Evolutionary conservation across 2,329 filamentous ascomycete species (phyloP).

Genomic region (Colletotrichum cereale): DNA sequence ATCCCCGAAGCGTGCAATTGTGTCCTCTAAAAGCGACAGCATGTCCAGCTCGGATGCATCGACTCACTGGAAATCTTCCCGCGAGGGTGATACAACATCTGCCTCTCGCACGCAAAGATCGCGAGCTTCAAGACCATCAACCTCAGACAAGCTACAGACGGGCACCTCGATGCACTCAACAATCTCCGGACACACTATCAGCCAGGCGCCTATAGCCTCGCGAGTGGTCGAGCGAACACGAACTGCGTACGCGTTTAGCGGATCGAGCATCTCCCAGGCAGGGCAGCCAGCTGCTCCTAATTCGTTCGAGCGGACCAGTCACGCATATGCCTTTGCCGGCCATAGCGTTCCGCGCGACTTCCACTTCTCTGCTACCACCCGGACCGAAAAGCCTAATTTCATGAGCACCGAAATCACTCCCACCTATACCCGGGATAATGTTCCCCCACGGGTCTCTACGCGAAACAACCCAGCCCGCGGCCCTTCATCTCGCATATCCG

Average conservation of each 20-base stretch:
- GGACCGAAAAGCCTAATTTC: background rate
- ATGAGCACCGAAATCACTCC: too few relatives aligned
- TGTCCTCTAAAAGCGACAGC: background rate
- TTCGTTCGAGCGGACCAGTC: background rate
- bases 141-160: background rate
- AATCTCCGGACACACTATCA: too few relatives aligned
- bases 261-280: background rate
- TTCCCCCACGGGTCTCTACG: background rate
- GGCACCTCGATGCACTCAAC: background rate
- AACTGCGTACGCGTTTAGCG: background rate
- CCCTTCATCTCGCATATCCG: background rate
- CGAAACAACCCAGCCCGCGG: background rate
- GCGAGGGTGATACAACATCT: background rate
- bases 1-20: too few relatives aligned
- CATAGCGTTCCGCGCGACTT: background rate
- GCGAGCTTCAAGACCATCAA: background rate
- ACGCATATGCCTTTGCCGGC: background rate
- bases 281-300: background rate
- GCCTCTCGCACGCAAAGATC: background rate
- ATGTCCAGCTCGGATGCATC: background rate
- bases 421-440: background rate
- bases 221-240: background rate
- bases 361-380: background rate
- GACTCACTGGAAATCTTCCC: slow-evolving; percentile 14
- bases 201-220: background rate